These are phyloP conservation scores for Penicillium sp. DNA, from an alignment of 2,329 filamentous ascomycete genomes.

Conservation along the genomic window DNA sequence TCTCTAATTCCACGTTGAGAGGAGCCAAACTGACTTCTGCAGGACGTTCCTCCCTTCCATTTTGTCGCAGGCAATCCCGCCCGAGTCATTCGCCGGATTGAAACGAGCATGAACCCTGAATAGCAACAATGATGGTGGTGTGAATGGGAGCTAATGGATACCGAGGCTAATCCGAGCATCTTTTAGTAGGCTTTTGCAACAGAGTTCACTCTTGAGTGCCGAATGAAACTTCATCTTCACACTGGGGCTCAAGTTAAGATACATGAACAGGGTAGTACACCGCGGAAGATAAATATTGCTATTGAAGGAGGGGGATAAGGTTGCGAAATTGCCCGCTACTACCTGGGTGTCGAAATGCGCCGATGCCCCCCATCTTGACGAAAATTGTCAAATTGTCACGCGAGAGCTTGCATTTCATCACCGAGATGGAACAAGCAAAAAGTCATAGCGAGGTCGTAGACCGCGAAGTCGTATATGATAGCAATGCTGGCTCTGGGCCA, in stretches of 20 bases:
- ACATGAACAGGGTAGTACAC: background rate
- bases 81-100: constrained; percentile 18
- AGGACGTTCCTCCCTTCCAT: constrained; percentile 23
- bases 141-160: background rate
- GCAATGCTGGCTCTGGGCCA: background rate
- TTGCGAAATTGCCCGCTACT: background rate
- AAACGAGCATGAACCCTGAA: constrained; percentile 21
- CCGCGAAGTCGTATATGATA: background rate
- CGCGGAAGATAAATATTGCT: background rate
- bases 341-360: background rate
- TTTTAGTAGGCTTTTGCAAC: background rate
- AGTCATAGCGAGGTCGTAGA: background rate
- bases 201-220: background rate
- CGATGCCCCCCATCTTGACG: background rate
- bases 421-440: background rate
- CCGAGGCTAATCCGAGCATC: background rate
- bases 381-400: background rate
- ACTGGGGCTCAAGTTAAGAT: background rate
- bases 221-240: background rate
- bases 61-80: constrained; percentile 25
- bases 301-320: background rate
- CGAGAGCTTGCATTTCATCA: background rate
- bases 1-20: background rate
- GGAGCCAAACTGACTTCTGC: constrained; percentile 1
- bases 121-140: background rate